Evolutionary conservation across 768 basidiomycete genomes (phyloP), one percentile per base, ranked within the genome.

Genomic region (Psilocybe tampanensis): DNA sequence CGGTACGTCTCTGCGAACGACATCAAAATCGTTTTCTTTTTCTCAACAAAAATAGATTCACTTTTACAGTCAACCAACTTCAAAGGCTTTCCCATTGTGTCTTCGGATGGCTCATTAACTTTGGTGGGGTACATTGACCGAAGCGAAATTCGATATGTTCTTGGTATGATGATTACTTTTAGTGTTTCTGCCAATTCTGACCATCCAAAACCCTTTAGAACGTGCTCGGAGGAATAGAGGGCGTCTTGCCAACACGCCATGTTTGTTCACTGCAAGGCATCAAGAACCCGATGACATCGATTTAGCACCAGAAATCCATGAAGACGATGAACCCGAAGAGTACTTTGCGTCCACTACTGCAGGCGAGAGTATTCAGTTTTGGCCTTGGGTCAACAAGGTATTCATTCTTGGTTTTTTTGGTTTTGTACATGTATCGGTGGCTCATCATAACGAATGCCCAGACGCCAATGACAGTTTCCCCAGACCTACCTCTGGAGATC

Each of bases 331-430:
- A 8, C 76, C 81, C 29, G 85, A 89, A 49, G 70, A 72, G 41
- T 76, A 89, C 23, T 80, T 91, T 45, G 85, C 86, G 62, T 80
- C 77, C 11, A 82, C 85, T 2, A 76, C 81, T 1, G 79, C 81
- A 0, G 80, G 80, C 9, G 80, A 85, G 56, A 79, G 80, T 18
- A 73, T 91, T 29, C 85, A 84, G 66, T 78, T 94, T 52, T 90
- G 90, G 80, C 90, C 92, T 8, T 98, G 94, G 89, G 94, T 98
- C 1, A 97, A 98, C 70, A 89, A 94, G 81, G 97, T 96, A 70
- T 59, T 19, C 13, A 7, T 21, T 80, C 63, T 18, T 21, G 41
- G 8, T 15, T 39, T 13, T 13, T 6, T n/a, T 39, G 3, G 6
- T 39, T 4, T 13, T 13, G 6, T 39, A 4, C 15, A 13, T n/a